Evolutionary conservation across 768 basidiomycete species (phyloP), one percentile per base, ranked within the genome.

Genomic region (Kwoniella dendrophila): DNA sequence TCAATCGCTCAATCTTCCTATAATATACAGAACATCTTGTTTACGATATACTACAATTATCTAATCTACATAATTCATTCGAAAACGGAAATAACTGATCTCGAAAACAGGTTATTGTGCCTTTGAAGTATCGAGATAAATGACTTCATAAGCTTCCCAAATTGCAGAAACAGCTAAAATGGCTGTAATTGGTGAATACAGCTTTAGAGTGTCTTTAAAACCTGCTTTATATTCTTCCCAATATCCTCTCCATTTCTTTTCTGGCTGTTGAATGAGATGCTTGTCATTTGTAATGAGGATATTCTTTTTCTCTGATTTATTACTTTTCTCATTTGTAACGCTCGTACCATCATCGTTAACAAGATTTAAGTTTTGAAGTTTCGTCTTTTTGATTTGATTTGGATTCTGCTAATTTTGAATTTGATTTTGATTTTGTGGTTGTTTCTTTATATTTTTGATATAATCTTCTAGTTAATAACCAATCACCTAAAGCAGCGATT

Each of bases 101-200:
- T n/a, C n/a, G n/a, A n/a, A n/a, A n/a, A n/a, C n/a, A n/a, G n/a
- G n/a, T n/a, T n/a, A n/a, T n/a, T n/a, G n/a, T n/a, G n/a, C n/a
- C n/a, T n/a, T n/a, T n/a, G n/a, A n/a, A n/a, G n/a, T n/a, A n/a
- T n/a, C n/a, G n/a, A 49, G 24, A 49, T 49, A 16, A 30, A 49
- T 49, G 10, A 49, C 47, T 27, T 49, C 47, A 27, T 49, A 49
- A 10, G 22, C 47, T 14, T 49, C 47, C 47, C 47, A 49, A 3
- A 49, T 27, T 8, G 47, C 47, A 18, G 47, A 22, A 12, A 49
- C 30, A 26, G 29, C 29, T 27, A 49, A 49, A 12, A 32, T n/a
- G 6, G 11, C 47, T 11, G 47, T 2, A 14, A 49, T 49, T 16
- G 47, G 47, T 26, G n/a, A 22, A n/a, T 49, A 49, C 26, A 49